Percentiles rank a stretch among this genome's conserved stretches.
phyloP scores from a whole-genome alignment of 257 asterid genomes.

The Linaria vulgaris region DNA sequence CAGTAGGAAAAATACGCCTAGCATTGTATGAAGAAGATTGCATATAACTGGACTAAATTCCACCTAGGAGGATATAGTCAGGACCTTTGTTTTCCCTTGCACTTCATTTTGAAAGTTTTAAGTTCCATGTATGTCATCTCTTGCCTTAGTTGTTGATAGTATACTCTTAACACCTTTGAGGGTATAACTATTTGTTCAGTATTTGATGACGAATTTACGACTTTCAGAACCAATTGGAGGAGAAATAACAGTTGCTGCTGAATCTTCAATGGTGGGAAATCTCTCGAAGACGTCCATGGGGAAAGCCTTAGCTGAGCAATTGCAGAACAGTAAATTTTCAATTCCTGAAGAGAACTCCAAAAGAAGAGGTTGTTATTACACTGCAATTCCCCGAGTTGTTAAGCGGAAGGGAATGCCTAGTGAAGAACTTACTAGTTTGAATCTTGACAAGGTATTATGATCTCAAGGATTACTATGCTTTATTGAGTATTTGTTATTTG shows the following conservation, averaged over 20 bases:
- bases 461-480: constrained; percentile 9
- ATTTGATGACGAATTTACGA: constrained; percentile 17
- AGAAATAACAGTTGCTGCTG: constrained; percentile 80
- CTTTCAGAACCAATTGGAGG: constrained; percentile 88
- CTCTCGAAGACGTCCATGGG: constrained; percentile 61
- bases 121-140: too few species aligned
- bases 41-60: too few species aligned
- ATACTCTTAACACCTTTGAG: background rate
- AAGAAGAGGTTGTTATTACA: constrained; percentile 74
- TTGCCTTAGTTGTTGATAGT: too few species aligned
- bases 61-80: too few species aligned
- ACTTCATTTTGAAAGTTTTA: too few species aligned
- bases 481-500: constrained; percentile 5
- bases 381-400: constrained; percentile 81
- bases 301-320: constrained; percentile 64
- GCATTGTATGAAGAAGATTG: too few species aligned
- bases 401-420: constrained; percentile 69
- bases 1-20: too few species aligned
- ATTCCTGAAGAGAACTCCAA: constrained; percentile 42
- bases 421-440: constrained; percentile 78
- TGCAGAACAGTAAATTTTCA: constrained; percentile 55
- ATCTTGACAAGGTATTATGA: constrained; percentile 80
- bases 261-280: constrained; percentile 52
- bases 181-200: constrained; percentile 13
- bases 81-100: too few species aligned